Percentiles rank a stretch among this genome's conserved stretches.
phyloP scores from a whole-genome alignment of 2,329 filamentous ascomycete species.

The Xylaria sp. region DNA sequence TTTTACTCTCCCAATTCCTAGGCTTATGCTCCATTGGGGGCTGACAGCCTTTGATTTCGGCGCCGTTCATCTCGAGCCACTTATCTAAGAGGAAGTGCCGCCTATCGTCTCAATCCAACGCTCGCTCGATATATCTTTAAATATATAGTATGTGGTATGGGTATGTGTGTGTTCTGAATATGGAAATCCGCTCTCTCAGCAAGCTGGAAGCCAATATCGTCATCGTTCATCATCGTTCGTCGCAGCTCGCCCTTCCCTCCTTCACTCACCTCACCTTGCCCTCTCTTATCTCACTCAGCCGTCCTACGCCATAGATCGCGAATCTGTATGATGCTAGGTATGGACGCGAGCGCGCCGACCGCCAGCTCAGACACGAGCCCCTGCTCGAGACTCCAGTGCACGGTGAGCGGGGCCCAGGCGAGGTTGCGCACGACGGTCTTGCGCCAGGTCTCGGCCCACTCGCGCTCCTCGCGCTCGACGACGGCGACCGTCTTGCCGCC shows the following conservation, averaged over 20 bases:
- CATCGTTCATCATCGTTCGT: neutral
- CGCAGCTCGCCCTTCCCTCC: neutral
- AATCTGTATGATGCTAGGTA: slow-evolving; percentile 49
- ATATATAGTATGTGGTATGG: neutral
- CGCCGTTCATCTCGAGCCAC: neutral
- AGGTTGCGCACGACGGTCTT: slow-evolving; percentile 75
- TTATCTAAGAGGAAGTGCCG: neutral
- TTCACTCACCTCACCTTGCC: too few species aligned
- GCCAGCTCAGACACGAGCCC: slow-evolving; percentile 70
- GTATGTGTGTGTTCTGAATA: neutral
- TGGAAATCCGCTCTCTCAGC: neutral
- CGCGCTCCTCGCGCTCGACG: slow-evolving; percentile 49
- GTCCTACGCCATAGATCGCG: slow-evolving; percentile 50
- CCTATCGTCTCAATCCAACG: slow-evolving; percentile 3
- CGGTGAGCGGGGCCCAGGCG: slow-evolving; percentile 82
- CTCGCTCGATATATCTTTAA: neutral
- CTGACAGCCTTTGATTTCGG: neutral
- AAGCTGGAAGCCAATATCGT: neutral
- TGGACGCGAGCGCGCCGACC: slow-evolving; percentile 68
- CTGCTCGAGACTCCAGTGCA: slow-evolving; percentile 82
- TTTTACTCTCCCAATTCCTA: slow-evolving; percentile 12
- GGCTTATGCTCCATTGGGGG: neutral
- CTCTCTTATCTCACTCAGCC: slow-evolving; percentile 41
- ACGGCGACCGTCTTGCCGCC: slow-evolving; percentile 55
- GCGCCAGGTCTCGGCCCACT: slow-evolving; percentile 67